A percentile compares a stretch with the other conserved stretches of the same genome.
phyloP scores from a whole-genome alignment of 2,329 filamentous ascomycete species.

The Fusarium sp. region DNA sequence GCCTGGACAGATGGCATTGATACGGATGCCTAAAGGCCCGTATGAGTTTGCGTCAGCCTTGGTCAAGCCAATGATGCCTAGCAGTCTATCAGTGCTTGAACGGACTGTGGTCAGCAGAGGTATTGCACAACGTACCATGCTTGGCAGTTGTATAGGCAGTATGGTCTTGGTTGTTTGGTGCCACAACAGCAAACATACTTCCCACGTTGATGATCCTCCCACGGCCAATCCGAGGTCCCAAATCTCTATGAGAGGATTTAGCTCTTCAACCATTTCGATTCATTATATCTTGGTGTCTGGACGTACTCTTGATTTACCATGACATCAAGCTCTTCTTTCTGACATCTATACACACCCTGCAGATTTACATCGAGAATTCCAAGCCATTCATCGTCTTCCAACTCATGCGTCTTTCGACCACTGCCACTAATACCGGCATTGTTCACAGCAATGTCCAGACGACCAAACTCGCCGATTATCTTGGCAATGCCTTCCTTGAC shows the following conservation, averaged over 20 bases:
- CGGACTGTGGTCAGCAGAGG: neutral
- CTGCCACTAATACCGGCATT: slow-evolving; percentile 62
- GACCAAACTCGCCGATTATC: slow-evolving; percentile 57
- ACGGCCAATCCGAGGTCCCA: slow-evolving; percentile 52
- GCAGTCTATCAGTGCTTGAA: neutral
- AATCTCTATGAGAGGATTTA: slow-evolving; percentile 38
- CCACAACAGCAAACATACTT: slow-evolving; percentile 61
- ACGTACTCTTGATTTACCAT: slow-evolving; percentile 61
- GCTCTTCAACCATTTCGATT: neutral
- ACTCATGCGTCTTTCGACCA: slow-evolving; percentile 55
- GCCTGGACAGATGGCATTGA: slow-evolving; percentile 70
- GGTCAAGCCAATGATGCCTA: slow-evolving; percentile 60
- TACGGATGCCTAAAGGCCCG: slow-evolving; percentile 60
- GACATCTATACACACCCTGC: slow-evolving; percentile 66
- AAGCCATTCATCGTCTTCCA: slow-evolving; percentile 59
- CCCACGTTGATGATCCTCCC: slow-evolving; percentile 65
- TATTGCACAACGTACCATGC: slow-evolving; percentile 50
- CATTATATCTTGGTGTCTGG: neutral
- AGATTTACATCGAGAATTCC: slow-evolving; percentile 63
- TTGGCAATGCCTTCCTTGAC: slow-evolving; percentile 56
- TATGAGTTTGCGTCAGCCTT: slow-evolving; percentile 64
- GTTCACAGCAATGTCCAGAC: slow-evolving; percentile 66
- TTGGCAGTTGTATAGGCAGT: slow-evolving; percentile 63
- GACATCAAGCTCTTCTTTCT: slow-evolving; percentile 60
- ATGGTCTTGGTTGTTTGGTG: slow-evolving; percentile 49